Percentiles rank a stretch among this genome's conserved stretches.
Conservation (phyloP, 2,329 filamentous ascomycete genomes). For the Septoria petroselini region DNA sequence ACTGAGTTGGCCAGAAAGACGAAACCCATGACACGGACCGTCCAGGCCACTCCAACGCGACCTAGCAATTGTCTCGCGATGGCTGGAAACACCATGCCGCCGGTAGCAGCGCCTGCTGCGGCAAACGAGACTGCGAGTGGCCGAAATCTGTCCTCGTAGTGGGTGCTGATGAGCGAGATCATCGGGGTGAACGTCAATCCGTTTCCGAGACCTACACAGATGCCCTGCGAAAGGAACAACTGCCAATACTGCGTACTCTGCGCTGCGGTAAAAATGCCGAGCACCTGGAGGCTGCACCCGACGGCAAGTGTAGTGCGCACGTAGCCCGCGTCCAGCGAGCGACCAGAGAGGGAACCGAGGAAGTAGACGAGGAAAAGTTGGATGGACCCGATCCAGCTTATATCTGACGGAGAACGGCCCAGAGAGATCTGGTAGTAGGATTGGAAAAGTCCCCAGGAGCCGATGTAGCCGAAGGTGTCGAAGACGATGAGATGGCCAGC, state of each 20-base stretch:
- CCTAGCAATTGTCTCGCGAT: conserved; percentile 54
- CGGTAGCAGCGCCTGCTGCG: conserved; percentile 58
- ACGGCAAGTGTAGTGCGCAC: conserved; percentile 39
- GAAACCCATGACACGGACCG: conserved; percentile 58
- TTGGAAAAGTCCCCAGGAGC: conserved; percentile 44
- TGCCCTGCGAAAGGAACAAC: conserved; percentile 48
- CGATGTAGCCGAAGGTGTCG: conserved; percentile 29
- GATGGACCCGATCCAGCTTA: conserved; percentile 52
- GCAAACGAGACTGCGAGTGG: conserved; percentile 42
- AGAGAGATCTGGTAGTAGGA: conserved; percentile 38
- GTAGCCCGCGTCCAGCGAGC: not conserved
- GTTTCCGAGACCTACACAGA: conserved; percentile 45
- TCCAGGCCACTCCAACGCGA: conserved; percentile 61
- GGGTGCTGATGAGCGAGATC: conserved; percentile 37
- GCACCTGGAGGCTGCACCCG: conserved; percentile 38
- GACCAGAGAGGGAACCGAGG: conserved; percentile 9
- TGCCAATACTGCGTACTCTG: conserved; percentile 45
- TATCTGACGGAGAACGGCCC: conserved; percentile 29
- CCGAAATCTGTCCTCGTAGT: conserved; percentile 37
- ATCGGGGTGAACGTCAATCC: conserved; percentile 41
- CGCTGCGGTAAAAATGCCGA: conserved; percentile 45
- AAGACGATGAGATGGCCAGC: conserved; percentile 15
- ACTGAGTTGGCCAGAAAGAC: conserved; percentile 49
- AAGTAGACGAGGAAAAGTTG: conserved; percentile 47
- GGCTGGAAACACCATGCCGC: conserved; percentile 61